Base-by-base conservation (phyloP, 164 flowering plant genomes). In the Macadamia integrifolia region DNA sequence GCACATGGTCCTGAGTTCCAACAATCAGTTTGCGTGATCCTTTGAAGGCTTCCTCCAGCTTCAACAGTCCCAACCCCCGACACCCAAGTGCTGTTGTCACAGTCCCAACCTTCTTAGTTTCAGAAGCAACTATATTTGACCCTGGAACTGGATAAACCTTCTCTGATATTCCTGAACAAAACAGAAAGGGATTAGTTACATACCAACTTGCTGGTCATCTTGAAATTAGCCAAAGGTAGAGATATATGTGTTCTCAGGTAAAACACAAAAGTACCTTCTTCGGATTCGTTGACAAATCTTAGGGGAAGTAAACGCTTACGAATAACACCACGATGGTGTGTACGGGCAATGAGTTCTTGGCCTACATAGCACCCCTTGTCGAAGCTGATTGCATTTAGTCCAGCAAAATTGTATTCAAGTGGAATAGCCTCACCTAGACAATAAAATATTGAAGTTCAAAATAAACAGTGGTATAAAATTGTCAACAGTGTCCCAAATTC, bases 331-430 rank as follows among this genome's bases (percentile, higher is more conserved):
- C 88, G 84, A 72, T 95, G 94, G 69, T 95, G 98, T 9, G 99
- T 86, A 14, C 98, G 93, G 60, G 97, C 97, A 32, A 95, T 80
- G 7, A 82, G 79, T 70, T 95, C 98, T 80, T 92, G 98, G 49
- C 99, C 99, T 23, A 95, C 88, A 67, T 95, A 94, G 71, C 99
- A 94, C 13, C 99, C 99, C 77, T 94, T 92, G 70, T 90, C 94
- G 59, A 94, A 94, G 78, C 90, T 92, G 65, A 94, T 89, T 44
- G 98, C 97, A 69, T 92, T 92, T 35, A 94, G 77, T 58, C 91
- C 94, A 5, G 72, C 91, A 58, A 93, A 79, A 79, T 92, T 94
- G 82, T 90, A 92, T 61, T 94, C 97, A 7, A 90, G 90, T 18
- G 98, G 99, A 61, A 88, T 84, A 35, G 98, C 99, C 78, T 94